A percentile compares a stretch with the other conserved stretches of the same genome.
phyloP scores from a whole-genome alignment of 805 yeast genomes.

The Lachancea thermotolerans region DNA sequence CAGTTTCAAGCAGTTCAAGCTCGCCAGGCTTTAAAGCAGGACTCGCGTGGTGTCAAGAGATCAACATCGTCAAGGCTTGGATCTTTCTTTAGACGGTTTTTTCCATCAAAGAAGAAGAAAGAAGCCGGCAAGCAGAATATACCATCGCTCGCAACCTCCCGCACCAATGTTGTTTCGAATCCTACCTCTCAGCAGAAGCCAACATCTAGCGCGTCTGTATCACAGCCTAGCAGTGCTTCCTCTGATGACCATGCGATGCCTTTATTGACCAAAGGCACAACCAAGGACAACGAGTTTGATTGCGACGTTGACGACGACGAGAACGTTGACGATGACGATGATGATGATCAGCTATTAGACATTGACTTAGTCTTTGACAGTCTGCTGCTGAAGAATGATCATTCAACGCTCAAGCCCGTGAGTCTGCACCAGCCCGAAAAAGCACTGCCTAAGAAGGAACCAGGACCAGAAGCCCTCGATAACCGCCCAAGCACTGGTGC shows the following conservation, averaged over 20 bases:
- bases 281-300: not conserved
- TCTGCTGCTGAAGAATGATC: conserved; percentile 20
- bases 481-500: not conserved
- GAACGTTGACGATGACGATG: conserved; percentile 12
- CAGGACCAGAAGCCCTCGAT: not conserved
- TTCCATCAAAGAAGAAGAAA: conserved; percentile 8
- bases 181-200: too few species aligned
- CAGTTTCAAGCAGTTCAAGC: too few species aligned
- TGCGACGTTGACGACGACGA: conserved; percentile 5
- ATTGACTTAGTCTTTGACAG: conserved; percentile 27
- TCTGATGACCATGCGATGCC: not conserved
- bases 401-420: not conserved
- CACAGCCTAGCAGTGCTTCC: not conserved
- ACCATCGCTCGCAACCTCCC: not conserved
- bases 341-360: conserved; percentile 20
- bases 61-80: conserved; percentile 9
- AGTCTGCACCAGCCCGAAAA: not conserved
- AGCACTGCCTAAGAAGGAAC: not conserved
- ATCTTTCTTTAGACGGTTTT: conserved; percentile 11
- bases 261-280: not conserved
- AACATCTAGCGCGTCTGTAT: not conserved
- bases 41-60: conserved; percentile 1
- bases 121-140: not conserved
- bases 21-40: not conserved
- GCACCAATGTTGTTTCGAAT: too few species aligned